Conservation (phyloP, 1,139 yeast species). For the Pneumocystis wakefieldiae region DNA sequence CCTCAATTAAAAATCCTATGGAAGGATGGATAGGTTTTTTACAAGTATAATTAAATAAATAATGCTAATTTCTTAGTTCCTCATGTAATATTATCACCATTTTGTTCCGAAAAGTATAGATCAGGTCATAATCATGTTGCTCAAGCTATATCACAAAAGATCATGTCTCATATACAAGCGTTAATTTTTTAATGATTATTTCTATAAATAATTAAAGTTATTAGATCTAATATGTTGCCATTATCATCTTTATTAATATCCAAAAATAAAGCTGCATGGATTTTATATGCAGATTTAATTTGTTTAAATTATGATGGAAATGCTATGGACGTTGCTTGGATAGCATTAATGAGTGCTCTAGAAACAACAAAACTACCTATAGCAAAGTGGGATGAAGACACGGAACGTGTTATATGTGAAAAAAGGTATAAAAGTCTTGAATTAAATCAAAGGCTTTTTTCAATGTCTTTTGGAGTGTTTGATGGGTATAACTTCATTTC, state of each 20-base stretch:
- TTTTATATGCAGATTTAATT: constrained; percentile 10
- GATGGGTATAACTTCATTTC: not conserved
- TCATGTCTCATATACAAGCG: constrained; percentile 2
- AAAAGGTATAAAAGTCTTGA: constrained; percentile 5
- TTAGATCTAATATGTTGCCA: constrained; percentile 3
- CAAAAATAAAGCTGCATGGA: constrained; percentile 12
- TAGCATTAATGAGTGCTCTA: constrained; percentile 10
- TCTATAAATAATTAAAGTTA: not conserved
- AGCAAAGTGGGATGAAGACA: constrained; percentile 12
- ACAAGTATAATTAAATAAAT: not conserved
- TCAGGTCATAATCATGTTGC: constrained; percentile 12
- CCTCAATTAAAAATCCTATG: constrained; percentile 7
- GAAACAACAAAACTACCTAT: constrained; percentile 10
- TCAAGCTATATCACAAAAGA: constrained; percentile 8
- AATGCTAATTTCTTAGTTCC: constrained; percentile 7
- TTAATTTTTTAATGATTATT: not conserved
- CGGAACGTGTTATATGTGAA: constrained; percentile 6
- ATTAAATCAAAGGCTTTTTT: constrained; percentile 1
- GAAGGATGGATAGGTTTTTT: constrained; percentile 8
- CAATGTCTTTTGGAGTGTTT: constrained; percentile 11
- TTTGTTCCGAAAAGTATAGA: constrained; percentile 7
- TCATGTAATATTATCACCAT: constrained; percentile 10
- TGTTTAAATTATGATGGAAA: constrained; percentile 12
- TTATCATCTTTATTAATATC: constrained; percentile 11
- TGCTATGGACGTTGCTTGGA: constrained; percentile 9